Base-by-base conservation (phyloP, 2,329 filamentous ascomycete species). In the Dothidotthia symphoricarpi region DNA sequence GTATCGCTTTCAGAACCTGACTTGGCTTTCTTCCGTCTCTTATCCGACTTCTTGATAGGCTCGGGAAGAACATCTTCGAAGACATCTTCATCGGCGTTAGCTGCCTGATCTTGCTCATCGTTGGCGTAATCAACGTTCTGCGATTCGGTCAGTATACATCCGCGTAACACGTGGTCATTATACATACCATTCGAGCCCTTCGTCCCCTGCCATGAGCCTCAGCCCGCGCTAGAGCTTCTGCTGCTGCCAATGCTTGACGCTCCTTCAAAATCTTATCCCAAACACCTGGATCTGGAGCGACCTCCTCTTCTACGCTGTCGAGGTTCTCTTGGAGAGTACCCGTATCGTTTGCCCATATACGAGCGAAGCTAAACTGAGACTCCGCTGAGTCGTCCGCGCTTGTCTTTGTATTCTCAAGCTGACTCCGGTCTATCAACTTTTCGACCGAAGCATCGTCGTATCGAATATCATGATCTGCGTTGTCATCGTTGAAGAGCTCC, bases 191-290 rank as follows among this genome's bases (percentile, higher is more conserved):
- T 44, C 85, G 80, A 48, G 82, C 82, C 51, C 93, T 80, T 48
- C 88, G 87, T 26, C 93, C 93, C 43, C 93, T 81, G 9, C 93
- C 93, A 31, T 96, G 80, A n/a, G 80, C 80, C 62, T 94, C 81
- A 32, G 82, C 76, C 41, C 82, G 81, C 24, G 82, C 82, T 15
- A 64, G 48, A 6, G 82, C 81, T 54, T 89, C 82, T 39, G 81
- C 80, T n/a, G 80, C 77, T 3, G 89, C 90, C 37, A 85, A 81
- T 28, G 80, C 81, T 64, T 95, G 88, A 47, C 93, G 82, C 60
- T 94, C 80, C 36, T 83, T 81, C 24, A 98, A 73, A 43, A 98
- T 96, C 53, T 83, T 84, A 36, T 95, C 89, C 94, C 94, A 98
- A 0, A 94, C 80, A 24, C 81, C 82, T 11, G 79, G 76, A 55